Evolutionary conservation across 495 filamentous ascomycete species (phyloP).

Genomic region (Aspergillus bertholletiae): DNA sequence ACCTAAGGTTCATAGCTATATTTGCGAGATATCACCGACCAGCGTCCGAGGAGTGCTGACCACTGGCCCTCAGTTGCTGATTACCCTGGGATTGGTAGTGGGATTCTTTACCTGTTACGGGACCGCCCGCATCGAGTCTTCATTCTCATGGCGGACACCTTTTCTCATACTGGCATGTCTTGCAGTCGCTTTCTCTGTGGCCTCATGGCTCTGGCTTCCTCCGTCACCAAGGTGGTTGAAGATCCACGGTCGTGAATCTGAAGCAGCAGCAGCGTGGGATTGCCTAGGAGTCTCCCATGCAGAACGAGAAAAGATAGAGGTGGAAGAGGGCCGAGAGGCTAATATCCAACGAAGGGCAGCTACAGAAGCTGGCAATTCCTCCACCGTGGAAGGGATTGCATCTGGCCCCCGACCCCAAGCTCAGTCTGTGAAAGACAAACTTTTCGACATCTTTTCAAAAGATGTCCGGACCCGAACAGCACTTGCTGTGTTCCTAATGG

Average conservation of each 20-base stretch:
- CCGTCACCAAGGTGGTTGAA: conserved; percentile 50
- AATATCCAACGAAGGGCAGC: not conserved
- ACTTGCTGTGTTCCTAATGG: conserved; percentile 42
- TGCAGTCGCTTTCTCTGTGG: conserved; percentile 34
- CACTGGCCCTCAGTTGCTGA: conserved; percentile 53
- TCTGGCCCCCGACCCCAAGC: conserved; percentile 1
- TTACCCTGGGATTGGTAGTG: conserved; percentile 45
- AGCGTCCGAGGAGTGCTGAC: conserved; percentile 49
- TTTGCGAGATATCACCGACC: conserved; percentile 59
- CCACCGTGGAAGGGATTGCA: not conserved
- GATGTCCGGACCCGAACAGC: conserved; percentile 36
- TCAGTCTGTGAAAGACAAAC: conserved; percentile 11
- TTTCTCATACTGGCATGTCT: conserved; percentile 44
- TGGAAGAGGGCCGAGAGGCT: conserved; percentile 20
- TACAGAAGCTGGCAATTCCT: conserved; percentile 1
- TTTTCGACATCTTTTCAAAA: conserved; percentile 36
- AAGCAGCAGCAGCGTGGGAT: conserved; percentile 38
- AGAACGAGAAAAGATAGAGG: conserved; percentile 50
- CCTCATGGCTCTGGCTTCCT: conserved; percentile 37
- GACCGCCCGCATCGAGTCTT: conserved; percentile 43
- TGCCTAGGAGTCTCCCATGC: conserved; percentile 43
- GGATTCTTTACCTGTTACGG: conserved; percentile 67
- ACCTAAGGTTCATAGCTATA: conserved; percentile 35
- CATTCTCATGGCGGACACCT: conserved; percentile 56
- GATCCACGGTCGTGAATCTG: conserved; percentile 29